These are phyloP conservation scores for Microdochium nivale DNA, from an alignment of 2,329 filamentous ascomycete species.

Conservation along the genomic window DNA sequence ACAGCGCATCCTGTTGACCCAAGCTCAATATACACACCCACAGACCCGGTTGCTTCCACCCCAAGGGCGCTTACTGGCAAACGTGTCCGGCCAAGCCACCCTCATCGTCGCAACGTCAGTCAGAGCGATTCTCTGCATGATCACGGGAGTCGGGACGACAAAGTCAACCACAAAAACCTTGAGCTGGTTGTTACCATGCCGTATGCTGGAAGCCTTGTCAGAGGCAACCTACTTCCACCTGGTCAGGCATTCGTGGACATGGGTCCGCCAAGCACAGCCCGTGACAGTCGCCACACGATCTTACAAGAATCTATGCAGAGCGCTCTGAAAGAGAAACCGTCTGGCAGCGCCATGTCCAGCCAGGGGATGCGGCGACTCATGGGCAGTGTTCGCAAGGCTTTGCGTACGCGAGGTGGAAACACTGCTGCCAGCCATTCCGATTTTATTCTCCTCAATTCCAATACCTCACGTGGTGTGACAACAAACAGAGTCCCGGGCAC, in stretches of 20 bases:
- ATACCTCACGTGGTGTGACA: slow-evolving; percentile 43
- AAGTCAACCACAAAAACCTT: slow-evolving; percentile 40
- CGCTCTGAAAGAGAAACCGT: slow-evolving; percentile 31
- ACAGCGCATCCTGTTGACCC: slow-evolving; percentile 49
- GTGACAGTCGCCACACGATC: slow-evolving; percentile 45
- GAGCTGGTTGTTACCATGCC: slow-evolving; percentile 55
- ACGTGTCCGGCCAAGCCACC: slow-evolving; percentile 44
- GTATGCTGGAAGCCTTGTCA: slow-evolving; percentile 75
- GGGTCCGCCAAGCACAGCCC: slow-evolving; percentile 30
- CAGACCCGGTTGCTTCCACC: slow-evolving; percentile 46
- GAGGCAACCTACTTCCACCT: slow-evolving; percentile 78
- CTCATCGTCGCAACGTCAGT: slow-evolving; percentile 80
- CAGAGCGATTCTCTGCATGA: slow-evolving; percentile 79
- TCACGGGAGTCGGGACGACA: slow-evolving; percentile 41
- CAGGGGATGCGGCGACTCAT: slow-evolving; percentile 81
- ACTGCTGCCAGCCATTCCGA: slow-evolving; percentile 35
- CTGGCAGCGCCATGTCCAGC: slow-evolving; percentile 51
- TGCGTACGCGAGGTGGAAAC: slow-evolving; percentile 53
- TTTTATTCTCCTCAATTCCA: slow-evolving; percentile 38
- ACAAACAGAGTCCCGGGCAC: slow-evolving; percentile 52
- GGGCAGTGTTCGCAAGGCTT: slow-evolving; percentile 73
- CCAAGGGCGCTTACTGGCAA: slow-evolving; percentile 51
- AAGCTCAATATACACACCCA: slow-evolving; percentile 34
- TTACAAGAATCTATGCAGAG: slow-evolving; percentile 32
- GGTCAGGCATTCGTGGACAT: slow-evolving; percentile 72